A percentile compares a stretch with the other conserved stretches of the same genome.
These are phyloP conservation scores for Setaria viridis DNA, from an alignment of 202 grass and related monocot species.

Conservation along the genomic window DNA sequence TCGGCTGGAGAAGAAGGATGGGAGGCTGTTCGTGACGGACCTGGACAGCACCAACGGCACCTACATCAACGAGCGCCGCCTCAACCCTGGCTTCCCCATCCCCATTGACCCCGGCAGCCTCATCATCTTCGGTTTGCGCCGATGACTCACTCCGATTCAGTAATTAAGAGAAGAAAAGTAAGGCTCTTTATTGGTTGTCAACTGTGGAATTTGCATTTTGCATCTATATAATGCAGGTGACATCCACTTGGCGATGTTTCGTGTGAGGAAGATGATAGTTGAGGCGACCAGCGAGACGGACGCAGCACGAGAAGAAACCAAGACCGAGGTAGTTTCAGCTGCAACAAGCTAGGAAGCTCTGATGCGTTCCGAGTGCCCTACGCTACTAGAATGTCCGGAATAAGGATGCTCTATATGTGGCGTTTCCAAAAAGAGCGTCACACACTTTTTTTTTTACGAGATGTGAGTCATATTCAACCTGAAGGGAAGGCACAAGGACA, in stretches of 20 bases:
- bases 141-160: too few species aligned
- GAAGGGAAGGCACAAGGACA: too few species aligned
- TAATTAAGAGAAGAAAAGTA: too few species aligned
- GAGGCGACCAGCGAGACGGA: conserved; percentile 9
- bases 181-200: too few species aligned
- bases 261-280: conserved; percentile 48
- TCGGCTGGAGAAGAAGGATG: conserved; percentile 66
- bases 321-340: conserved; percentile 8
- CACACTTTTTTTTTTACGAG: too few species aligned
- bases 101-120: conserved; percentile 53
- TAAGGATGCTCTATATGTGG: neutral
- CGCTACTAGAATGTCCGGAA: neutral
- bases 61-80: conserved; percentile 69
- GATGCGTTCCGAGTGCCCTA: neutral
- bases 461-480: too few species aligned
- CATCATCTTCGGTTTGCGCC: too few species aligned
- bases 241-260: conserved; percentile 71
- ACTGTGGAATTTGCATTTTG: too few species aligned
- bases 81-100: conserved; percentile 54
- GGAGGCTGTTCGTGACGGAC: conserved; percentile 70
- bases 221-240: conserved; percentile 40
- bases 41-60: conserved; percentile 91
- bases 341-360: neutral
- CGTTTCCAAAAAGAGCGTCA: neutral
- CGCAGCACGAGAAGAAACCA: neutral